Evolutionary conservation across 2,329 filamentous ascomycete genomes (phyloP).

Genomic region (Fusarium pseudoanthophilum): DNA sequence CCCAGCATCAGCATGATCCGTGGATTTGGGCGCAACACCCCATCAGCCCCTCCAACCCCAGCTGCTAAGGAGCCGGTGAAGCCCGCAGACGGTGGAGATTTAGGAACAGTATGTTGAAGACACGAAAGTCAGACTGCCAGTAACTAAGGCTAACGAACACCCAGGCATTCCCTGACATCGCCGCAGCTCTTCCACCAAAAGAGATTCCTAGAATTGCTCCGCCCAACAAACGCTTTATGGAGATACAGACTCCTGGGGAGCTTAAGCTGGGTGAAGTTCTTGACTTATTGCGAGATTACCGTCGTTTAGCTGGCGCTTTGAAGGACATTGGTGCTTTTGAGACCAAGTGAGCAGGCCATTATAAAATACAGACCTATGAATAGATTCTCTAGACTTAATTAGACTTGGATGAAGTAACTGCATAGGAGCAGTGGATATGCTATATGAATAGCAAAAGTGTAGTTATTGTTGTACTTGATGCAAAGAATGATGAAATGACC

Average conservation of each 20-base stretch:
- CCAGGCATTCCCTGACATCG: constrained; percentile 71
- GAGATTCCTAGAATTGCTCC: constrained; percentile 67
- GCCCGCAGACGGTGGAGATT: constrained; percentile 63
- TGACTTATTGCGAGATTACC: constrained; percentile 78
- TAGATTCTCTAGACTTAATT: constrained; percentile 26
- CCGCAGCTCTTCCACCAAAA: constrained; percentile 64
- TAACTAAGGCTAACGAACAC: constrained; percentile 1
- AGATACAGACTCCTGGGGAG: constrained; percentile 75
- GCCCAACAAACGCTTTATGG: constrained; percentile 78
- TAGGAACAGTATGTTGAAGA: constrained; percentile 62
- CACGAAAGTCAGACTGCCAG: neutral
- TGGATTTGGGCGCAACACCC: constrained; percentile 73
- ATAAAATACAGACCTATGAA: neutral
- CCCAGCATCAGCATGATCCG: constrained; percentile 78
- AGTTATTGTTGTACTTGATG: neutral
- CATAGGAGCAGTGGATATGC: neutral
- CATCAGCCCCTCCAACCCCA: constrained; percentile 51
- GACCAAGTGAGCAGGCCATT: constrained; percentile 46
- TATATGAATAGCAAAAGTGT: neutral
- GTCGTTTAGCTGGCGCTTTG: constrained; percentile 73
- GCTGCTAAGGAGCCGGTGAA: constrained; percentile 53
- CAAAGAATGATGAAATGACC: neutral
- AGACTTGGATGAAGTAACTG: constrained; percentile 9
- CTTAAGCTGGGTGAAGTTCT: constrained; percentile 78
- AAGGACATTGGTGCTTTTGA: constrained; percentile 71